Conservation (phyloP, 352 stramenopile species). For the Aphanomyces invadans region DNA sequence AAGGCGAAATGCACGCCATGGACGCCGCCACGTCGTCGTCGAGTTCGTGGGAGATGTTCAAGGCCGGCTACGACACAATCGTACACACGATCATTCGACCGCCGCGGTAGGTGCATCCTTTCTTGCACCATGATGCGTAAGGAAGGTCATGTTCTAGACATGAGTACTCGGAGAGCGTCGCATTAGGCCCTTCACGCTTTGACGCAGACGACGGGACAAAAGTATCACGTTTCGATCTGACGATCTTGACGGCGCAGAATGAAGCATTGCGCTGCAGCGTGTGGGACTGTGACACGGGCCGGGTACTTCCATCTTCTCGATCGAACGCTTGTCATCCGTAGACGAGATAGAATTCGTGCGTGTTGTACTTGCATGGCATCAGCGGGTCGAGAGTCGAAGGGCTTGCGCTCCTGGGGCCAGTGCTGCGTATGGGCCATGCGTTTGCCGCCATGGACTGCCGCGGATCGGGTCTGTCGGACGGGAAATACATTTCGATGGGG, state of each 20-base stretch:
- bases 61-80: constrained; percentile 20
- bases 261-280: constrained; percentile 13
- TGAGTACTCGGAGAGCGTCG: background rate
- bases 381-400: constrained; percentile 21
- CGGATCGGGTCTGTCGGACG: constrained; percentile 21
- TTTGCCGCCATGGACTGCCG: constrained; percentile 13
- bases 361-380: constrained; percentile 21
- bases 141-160: no score
- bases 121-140: no score
- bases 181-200: constrained; percentile 2
- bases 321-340: background rate
- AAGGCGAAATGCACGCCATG: background rate
- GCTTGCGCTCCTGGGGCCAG: background rate
- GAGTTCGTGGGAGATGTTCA: constrained; percentile 20
- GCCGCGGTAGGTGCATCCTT: background rate
- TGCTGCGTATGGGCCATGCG: constrained; percentile 7
- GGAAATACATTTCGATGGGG: constrained; percentile 16
- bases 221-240: background rate
- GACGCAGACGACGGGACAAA: background rate
- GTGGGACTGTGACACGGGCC: background rate
- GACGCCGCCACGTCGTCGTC: background rate
- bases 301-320: background rate
- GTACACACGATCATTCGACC: constrained; percentile 19
- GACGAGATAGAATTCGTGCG: constrained; percentile 7
- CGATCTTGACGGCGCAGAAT: background rate